Evolutionary conservation across 2,329 filamentous ascomycete species (phyloP), one percentile per base, ranked within the genome.

Genomic region (Fusarium coffeatum): DNA sequence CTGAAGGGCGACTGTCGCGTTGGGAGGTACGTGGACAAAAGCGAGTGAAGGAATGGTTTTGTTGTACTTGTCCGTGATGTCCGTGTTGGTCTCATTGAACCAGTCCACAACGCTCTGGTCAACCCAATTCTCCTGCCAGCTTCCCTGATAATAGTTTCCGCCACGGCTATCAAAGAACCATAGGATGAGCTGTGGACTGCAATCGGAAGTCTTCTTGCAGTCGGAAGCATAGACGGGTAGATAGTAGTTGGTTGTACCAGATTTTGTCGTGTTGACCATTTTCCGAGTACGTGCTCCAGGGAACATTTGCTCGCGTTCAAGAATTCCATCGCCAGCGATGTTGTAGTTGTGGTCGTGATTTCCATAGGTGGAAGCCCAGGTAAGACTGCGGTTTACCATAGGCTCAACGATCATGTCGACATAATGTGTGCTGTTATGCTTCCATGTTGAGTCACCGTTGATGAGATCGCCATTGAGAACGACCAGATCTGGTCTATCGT

Each of bases 91-190:
- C 1, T 72, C 67, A 8, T 73, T 71, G 72, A 85, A 86, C 84
- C 84, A 86, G 3, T 77, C 63, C 1, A 83, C 83, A 13, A 84
- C 83, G 11, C 76, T 77, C 8, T 64, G 54, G 53, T 85, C 80
- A 5, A 86, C 84, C 84, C 84, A 86, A 60, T 82, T 78, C 72
- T 45, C 75, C 58, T 16, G 76, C 51, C 55, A 80, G 55, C 46
- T 69, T 72, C 66, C 72, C 61, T 84, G 83, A 71, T 84, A 88
- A 50, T 82, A 80, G 54, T 81, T 81, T 10, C 89, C 89, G 37
- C 90, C 89, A 18, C 86, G 83, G 58, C 84, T 87, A 73, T 93
- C 91, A 72, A 93, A 92, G 79, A 93, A 93, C 89, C 90, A 93
- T 3, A 93, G 80, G 1, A 93, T 73, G 32, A 85, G 68, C 48